phyloP scores from a whole-genome alignment of 768 basidiomycete species.

The Phylloporus scabripes region DNA sequence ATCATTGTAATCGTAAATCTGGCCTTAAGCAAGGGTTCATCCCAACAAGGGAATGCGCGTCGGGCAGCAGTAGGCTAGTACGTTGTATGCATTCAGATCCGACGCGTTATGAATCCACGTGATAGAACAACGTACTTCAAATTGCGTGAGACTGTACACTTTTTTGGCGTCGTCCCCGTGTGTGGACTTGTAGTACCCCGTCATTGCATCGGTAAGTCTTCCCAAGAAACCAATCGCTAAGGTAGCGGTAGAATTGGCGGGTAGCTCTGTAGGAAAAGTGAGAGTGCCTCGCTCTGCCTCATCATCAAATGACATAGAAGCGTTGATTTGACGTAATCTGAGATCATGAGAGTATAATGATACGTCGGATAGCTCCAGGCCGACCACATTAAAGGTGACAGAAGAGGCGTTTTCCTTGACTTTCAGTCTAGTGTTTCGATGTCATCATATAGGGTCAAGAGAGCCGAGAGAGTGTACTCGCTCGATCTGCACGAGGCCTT shows the following conservation, averaged over 20 bases:
- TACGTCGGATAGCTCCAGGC: constrained; percentile 53
- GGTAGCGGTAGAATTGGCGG: constrained; percentile 62
- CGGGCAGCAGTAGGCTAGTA: constrained; percentile 78
- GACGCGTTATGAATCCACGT: background rate
- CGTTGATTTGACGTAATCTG: constrained; percentile 41
- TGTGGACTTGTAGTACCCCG: constrained; percentile 74
- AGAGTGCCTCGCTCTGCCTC: constrained; percentile 62
- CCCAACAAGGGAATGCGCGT: constrained; percentile 84
- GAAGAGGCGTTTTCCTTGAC: constrained; percentile 54
- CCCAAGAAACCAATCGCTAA: constrained; percentile 68
- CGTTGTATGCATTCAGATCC: constrained; percentile 1
- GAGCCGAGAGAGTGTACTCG: constrained; percentile 26
- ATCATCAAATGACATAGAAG: constrained; percentile 49
- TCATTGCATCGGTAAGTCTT: constrained; percentile 65
- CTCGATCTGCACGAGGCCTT: constrained; percentile 73
- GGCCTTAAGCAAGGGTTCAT: constrained; percentile 87
- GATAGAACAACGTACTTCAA: constrained; percentile 48
- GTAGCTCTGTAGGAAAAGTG: constrained; percentile 51
- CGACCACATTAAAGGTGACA: constrained; percentile 61
- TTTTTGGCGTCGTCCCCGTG: constrained; percentile 59
- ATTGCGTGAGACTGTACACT: constrained; percentile 82
- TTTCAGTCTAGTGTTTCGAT: constrained; percentile 45
- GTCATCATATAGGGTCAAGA: background rate
- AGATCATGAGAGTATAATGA: constrained; percentile 52
- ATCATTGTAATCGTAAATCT: constrained; percentile 74